These are phyloP conservation scores for Euclidium syriacum DNA, from an alignment of 345 rosid genomes.

Conservation along the genomic window DNA sequence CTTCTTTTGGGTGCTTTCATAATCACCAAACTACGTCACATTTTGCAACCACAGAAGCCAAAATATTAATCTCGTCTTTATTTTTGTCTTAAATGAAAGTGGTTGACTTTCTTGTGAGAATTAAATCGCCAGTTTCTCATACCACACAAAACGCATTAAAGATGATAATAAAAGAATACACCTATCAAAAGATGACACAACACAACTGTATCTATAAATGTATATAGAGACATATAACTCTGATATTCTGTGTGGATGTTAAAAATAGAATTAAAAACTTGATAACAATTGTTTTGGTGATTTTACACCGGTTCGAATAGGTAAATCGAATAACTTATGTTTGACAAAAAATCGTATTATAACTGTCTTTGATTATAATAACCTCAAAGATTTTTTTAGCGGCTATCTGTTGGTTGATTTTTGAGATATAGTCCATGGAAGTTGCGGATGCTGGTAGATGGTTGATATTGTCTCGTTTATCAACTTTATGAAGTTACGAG, in stretches of 20 bases:
- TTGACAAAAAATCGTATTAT: too few relatives aligned
- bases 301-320: too few relatives aligned
- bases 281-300: too few relatives aligned
- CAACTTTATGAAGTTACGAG: too few relatives aligned
- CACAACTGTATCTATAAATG: background rate
- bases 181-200: slow-evolving; percentile 5
- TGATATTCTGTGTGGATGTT: slow-evolving; percentile 21
- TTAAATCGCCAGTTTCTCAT: slow-evolving; percentile 3
- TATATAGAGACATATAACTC: background rate
- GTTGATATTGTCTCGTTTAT: too few relatives aligned
- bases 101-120: slow-evolving; percentile 10
- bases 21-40: background rate
- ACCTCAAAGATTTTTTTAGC: too few relatives aligned
- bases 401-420: too few relatives aligned
- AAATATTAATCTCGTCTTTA: background rate
- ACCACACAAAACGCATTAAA: slow-evolving; percentile 7
- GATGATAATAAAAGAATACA: slow-evolving; percentile 17
- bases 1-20: background rate
- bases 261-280: background rate
- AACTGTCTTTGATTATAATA: too few relatives aligned
- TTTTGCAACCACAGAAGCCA: background rate
- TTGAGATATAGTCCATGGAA: too few relatives aligned
- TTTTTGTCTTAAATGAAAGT: slow-evolving; percentile 13
- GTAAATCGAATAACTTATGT: too few relatives aligned
- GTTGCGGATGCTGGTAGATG: too few relatives aligned